These are phyloP conservation scores for Termitomyces sp. DNA, from an alignment of 768 basidiomycete species.

Conservation along the genomic window DNA sequence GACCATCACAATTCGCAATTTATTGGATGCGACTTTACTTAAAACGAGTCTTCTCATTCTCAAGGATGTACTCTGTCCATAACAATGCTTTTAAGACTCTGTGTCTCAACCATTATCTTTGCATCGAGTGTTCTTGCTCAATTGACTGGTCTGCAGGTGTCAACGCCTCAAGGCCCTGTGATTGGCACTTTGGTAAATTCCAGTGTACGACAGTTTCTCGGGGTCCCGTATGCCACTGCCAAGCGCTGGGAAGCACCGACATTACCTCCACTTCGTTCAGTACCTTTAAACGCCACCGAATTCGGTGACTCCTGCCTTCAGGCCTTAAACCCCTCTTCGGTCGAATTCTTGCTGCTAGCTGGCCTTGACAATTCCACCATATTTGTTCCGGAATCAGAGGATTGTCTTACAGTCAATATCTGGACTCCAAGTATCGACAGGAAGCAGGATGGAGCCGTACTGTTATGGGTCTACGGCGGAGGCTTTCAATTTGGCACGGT, in stretches of 20 bases:
- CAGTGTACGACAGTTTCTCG: constrained; percentile 29
- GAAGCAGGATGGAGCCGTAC: constrained; percentile 28
- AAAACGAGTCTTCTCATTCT: not conserved
- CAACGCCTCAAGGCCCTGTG: constrained; percentile 27
- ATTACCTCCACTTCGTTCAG: constrained; percentile 15
- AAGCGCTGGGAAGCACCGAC: constrained; percentile 27
- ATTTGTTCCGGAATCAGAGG: constrained; percentile 26
- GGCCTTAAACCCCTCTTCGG: constrained; percentile 13
- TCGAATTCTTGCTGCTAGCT: constrained; percentile 20
- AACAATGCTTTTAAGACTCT: not conserved
- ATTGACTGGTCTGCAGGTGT: constrained; percentile 17
- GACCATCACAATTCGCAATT: not conserved
- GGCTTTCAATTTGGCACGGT: constrained; percentile 31
- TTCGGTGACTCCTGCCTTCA: constrained; percentile 29
- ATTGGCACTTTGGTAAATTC: constrained; percentile 20
- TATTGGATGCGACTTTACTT: not conserved
- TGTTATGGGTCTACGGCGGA: constrained; percentile 36
- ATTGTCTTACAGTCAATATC: constrained; percentile 31
- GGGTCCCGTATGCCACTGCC: constrained; percentile 29
- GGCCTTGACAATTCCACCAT: constrained; percentile 18
- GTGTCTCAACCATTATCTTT: not conserved
- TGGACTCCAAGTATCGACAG: constrained; percentile 28
- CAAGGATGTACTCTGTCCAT: constrained; percentile 13
- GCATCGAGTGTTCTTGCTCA: not conserved
- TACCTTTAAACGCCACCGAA: constrained; percentile 20